A percentile compares a stretch with the other conserved stretches of the same genome.
These are phyloP conservation scores for Heliocybe sulcata DNA, from an alignment of 1,284 basidiomycete genomes.

Conservation along the genomic window DNA sequence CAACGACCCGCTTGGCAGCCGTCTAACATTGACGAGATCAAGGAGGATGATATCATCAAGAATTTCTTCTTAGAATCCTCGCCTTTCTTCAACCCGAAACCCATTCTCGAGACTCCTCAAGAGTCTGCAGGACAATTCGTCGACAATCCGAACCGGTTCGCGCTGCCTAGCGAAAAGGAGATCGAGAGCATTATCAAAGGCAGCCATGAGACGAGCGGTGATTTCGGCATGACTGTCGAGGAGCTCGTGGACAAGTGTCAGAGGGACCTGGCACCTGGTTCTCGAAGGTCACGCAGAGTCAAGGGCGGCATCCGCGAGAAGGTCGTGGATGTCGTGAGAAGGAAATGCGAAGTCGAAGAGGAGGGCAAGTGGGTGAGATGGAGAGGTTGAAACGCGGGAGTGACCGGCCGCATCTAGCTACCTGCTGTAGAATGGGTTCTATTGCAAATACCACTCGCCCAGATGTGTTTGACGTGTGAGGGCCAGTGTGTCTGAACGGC, in stretches of 20 bases:
- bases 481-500: too few species aligned
- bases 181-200: slow-evolving; percentile 58
- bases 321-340: slow-evolving; percentile 60
- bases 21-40: slow-evolving; percentile 47
- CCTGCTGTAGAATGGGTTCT: background rate
- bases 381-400: slow-evolving; percentile 22
- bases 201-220: slow-evolving; percentile 46
- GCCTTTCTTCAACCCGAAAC: slow-evolving; percentile 31
- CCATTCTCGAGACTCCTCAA: slow-evolving; percentile 44
- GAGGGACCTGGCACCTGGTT: slow-evolving; percentile 17
- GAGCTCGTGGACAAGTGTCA: slow-evolving; percentile 55
- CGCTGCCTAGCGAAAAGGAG: slow-evolving; percentile 62
- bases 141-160: slow-evolving; percentile 43
- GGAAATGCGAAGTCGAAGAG: slow-evolving; percentile 51
- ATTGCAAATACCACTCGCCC: too few species aligned
- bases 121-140: slow-evolving; percentile 15
- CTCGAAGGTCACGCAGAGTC: background rate
- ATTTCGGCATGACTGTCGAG: slow-evolving; percentile 47
- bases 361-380: slow-evolving; percentile 56
- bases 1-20: slow-evolving; percentile 65
- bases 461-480: too few species aligned
- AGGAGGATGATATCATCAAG: slow-evolving; percentile 39
- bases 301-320: slow-evolving; percentile 66
- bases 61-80: slow-evolving; percentile 56
- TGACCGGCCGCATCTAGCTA: background rate